Percentiles rank a stretch among this genome's conserved stretches.
phyloP scores from a whole-genome alignment of 2,329 filamentous ascomycete species.

The Talaromyces sp. region DNA sequence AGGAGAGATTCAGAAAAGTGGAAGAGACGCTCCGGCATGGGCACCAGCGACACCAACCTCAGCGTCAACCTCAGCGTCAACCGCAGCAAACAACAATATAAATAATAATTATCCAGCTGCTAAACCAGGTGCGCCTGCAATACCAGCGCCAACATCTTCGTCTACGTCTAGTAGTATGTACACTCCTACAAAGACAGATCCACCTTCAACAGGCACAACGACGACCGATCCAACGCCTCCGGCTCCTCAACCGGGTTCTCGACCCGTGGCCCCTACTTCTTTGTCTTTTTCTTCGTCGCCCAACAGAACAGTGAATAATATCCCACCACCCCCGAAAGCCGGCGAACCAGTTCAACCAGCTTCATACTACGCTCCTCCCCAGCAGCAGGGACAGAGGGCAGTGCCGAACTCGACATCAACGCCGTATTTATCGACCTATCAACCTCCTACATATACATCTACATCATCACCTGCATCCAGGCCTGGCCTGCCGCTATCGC shows the following conservation, averaged over 20 bases:
- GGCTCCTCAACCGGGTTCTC: conserved; percentile 36
- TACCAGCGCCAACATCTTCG: conserved; percentile 17
- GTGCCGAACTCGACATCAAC: conserved; percentile 8
- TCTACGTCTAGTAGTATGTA: neutral
- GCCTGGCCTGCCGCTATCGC: neutral
- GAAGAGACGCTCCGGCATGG: neutral
- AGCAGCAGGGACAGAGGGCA: neutral
- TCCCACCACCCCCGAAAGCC: conserved; percentile 27
- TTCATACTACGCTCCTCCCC: conserved; percentile 9
- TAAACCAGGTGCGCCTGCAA: conserved; percentile 11
- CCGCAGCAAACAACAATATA: neutral
- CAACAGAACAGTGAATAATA: neutral
- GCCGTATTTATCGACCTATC: conserved; percentile 12
- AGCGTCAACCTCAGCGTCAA: neutral
- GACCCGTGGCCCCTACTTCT: conserved; percentile 26
- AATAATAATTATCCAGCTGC: neutral
- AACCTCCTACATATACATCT: conserved; percentile 16
- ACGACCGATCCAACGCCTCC: conserved; percentile 28
- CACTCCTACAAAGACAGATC: conserved; percentile 8
- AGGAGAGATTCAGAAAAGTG: neutral
- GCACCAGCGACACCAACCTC: conserved; percentile 1
- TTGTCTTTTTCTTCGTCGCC: neutral
- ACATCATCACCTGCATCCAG: neutral
- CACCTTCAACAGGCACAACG: neutral
- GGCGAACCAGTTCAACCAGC: conserved; percentile 10